Conservation (phyloP, 371 early-diverging fungal genomes). For the Rhizopus delemar region DNA sequence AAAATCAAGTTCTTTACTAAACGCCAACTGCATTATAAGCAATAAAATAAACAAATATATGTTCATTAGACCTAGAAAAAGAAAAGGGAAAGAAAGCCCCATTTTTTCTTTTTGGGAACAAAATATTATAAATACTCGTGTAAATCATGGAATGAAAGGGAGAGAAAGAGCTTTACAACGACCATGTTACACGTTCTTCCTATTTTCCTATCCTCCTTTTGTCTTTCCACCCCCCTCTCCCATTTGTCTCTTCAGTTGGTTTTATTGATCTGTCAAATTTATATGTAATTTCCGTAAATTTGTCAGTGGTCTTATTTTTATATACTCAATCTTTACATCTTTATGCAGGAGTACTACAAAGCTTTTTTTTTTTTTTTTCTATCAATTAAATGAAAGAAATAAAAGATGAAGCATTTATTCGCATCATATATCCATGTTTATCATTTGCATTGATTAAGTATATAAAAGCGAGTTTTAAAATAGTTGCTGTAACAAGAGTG, state of each 20-base stretch:
- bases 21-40: neutral
- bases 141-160: constrained; percentile 1
- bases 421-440: too few relatives aligned
- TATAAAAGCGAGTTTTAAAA: too few relatives aligned
- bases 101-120: neutral
- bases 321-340: too few relatives aligned
- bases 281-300: too few relatives aligned
- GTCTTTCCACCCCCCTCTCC: neutral
- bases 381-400: too few relatives aligned
- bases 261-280: too few relatives aligned
- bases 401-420: too few relatives aligned
- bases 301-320: too few relatives aligned
- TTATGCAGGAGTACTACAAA: too few relatives aligned
- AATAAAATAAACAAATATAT: neutral
- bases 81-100: neutral
- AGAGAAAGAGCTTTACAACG: neutral
- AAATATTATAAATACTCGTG: constrained; percentile 4
- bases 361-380: too few relatives aligned
- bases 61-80: neutral
- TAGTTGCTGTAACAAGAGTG: too few relatives aligned
- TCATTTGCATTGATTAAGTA: too few relatives aligned
- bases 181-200: neutral
- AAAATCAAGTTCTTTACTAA: neutral
- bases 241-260: neutral
- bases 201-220: neutral